A percentile compares a stretch with the other conserved stretches of the same genome.
These are phyloP conservation scores for Breynia disticha DNA, from an alignment of 441 rosid species.

Conservation along the genomic window DNA sequence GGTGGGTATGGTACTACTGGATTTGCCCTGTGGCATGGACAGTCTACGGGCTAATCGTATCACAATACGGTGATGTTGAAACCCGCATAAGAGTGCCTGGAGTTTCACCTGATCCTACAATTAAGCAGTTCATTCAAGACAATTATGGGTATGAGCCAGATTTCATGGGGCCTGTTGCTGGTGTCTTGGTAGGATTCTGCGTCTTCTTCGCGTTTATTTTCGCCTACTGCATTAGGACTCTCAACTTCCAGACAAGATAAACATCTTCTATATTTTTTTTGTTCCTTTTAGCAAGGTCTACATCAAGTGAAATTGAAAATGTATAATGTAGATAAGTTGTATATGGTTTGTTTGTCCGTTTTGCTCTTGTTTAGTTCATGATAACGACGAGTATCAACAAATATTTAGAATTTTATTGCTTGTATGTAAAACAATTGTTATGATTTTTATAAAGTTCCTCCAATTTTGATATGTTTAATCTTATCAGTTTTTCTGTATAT, in stretches of 20 bases:
- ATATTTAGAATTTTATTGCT: too few relatives aligned
- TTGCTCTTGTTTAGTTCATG: too few relatives aligned
- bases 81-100: constrained; percentile 36
- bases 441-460: too few relatives aligned
- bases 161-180: constrained; percentile 73
- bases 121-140: constrained; percentile 39
- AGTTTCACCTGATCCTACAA: constrained; percentile 16
- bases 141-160: constrained; percentile 40
- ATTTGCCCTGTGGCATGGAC: constrained; percentile 64
- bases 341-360: too few relatives aligned
- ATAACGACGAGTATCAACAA: too few relatives aligned
- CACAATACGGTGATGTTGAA: constrained; percentile 56
- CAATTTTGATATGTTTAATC: too few relatives aligned
- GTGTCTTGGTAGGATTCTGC: constrained; percentile 50
- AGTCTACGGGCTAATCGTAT: constrained; percentile 7
- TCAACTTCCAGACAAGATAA: constrained; percentile 74
- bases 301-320: background rate
- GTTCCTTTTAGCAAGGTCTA: background rate
- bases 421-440: too few relatives aligned
- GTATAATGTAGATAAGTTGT: too few relatives aligned
- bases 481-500: too few relatives aligned
- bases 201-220: constrained; percentile 56
- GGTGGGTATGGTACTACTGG: constrained; percentile 90
- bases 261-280: background rate
- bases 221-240: constrained; percentile 49